Percentiles rank a stretch among this genome's conserved stretches.
phyloP scores from a whole-genome alignment of 768 basidiomycete genomes.

The Trametes elegans region DNA sequence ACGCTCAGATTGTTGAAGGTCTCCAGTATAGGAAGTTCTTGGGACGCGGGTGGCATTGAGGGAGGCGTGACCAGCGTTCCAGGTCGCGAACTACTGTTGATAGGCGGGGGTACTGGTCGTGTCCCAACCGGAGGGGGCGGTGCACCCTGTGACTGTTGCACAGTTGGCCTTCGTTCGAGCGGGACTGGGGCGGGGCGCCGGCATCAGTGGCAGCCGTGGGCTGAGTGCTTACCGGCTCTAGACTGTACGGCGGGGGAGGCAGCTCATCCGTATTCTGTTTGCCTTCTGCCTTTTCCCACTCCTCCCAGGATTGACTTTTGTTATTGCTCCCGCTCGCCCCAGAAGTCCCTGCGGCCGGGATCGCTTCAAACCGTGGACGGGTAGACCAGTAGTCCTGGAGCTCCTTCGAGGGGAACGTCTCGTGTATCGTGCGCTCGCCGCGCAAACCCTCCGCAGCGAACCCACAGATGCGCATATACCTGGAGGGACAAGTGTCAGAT shows the following conservation, averaged over 20 bases:
- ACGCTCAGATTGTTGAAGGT: conserved; percentile 40
- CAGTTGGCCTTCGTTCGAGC: conserved; percentile 2
- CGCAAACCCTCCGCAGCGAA: conserved; percentile 68
- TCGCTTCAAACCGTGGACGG: conserved; percentile 53
- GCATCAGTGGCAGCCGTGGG: background rate
- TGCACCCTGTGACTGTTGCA: conserved; percentile 2
- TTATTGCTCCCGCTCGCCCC: background rate
- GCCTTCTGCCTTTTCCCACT: conserved; percentile 41
- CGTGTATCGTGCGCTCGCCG: conserved; percentile 58
- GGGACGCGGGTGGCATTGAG: conserved; percentile 23
- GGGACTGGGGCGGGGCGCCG: conserved; percentile 9
- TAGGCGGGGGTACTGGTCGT: conserved; percentile 7
- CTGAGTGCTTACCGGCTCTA: conserved; percentile 42
- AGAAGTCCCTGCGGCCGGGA: conserved; percentile 2
- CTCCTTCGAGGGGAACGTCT: conserved; percentile 68
- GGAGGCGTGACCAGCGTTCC: conserved; percentile 4
- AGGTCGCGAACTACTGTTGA: conserved; percentile 15
- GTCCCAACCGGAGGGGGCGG: background rate
- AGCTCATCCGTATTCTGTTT: conserved; percentile 46
- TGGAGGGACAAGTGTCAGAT: no score
- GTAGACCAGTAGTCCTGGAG: conserved; percentile 73
- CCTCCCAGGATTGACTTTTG: conserved; percentile 36
- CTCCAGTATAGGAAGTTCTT: conserved; percentile 31
- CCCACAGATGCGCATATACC: conserved; percentile 79
- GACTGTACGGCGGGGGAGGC: conserved; percentile 70